Evolutionary conservation across 495 filamentous ascomycete genomes (phyloP), one percentile per base, ranked within the genome.

Genomic region (Oleoguttula mirabilis): DNA sequence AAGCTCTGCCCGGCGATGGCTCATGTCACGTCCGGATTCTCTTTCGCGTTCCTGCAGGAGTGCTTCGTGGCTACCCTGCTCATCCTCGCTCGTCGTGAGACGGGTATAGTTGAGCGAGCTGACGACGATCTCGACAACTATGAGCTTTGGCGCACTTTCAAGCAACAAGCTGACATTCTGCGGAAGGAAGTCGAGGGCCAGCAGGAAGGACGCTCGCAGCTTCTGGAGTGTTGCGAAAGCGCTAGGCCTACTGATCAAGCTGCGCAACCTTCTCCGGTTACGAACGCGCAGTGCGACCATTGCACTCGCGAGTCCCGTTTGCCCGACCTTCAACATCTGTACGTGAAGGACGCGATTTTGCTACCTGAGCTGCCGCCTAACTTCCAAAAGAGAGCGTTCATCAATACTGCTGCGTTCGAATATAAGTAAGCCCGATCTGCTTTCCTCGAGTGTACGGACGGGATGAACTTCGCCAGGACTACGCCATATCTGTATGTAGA

Each of bases 141-240:
- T 22, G 48, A 57, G 39, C 32, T 61, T 15, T 63, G 60, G 60
- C 37, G 55, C 15, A 51, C 57, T 15, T 56, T 62, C 36, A 58
- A 57, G 37, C 41, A 45, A 33, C 55, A 60, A 41, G 55, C 61
- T 25, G 39, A 48, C 12, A 38, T 50, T 4, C 36, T 61, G 17
- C 47, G 60, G 17, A 43, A 60, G 4, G 55, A 63, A 21, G 54
- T 63, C 41, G 42, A 45, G 4, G 22, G 35, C 14, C 23, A 43
- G 28, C 22, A 22, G n/a, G n/a, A n/a, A n/a, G n/a, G n/a, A n/a
- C n/a, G n/a, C n/a, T n/a, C n/a, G n/a, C n/a, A n/a, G n/a, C n/a
- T n/a, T n/a, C n/a, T n/a, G n/a, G n/a, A n/a, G n/a, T n/a, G n/a
- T n/a, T n/a, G n/a, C n/a, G n/a, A n/a, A n/a, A n/a, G n/a, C n/a